These are phyloP conservation scores for Pseudogymnoascus sp. DNA, from an alignment of 2,329 filamentous ascomycete genomes.

Conservation along the genomic window DNA sequence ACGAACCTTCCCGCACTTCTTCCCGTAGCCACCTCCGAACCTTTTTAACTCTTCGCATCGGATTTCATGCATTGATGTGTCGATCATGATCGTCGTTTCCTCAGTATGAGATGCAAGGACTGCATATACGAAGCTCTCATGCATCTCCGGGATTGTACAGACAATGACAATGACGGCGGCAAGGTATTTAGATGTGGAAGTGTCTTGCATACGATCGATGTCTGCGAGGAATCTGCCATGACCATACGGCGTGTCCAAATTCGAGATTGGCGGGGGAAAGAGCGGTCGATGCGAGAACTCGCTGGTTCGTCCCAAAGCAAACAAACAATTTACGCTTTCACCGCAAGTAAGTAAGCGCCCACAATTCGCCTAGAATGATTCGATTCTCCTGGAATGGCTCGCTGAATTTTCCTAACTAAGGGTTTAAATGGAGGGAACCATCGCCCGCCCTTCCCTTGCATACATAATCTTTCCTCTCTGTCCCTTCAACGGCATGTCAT, in stretches of 20 bases:
- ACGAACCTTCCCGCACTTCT: background rate
- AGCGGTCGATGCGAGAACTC: background rate
- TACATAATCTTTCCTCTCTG: background rate
- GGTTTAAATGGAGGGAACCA: background rate
- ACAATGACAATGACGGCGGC: background rate
- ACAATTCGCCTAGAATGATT: background rate
- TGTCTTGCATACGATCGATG: background rate
- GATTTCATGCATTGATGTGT: background rate
- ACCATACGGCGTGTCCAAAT: background rate
- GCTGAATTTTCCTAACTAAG: background rate
- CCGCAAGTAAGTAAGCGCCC: background rate
- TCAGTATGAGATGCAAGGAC: background rate
- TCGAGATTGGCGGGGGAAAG: background rate
- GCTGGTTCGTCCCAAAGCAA: background rate
- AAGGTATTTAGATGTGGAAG: background rate
- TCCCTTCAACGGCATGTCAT: background rate
- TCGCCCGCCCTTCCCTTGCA: background rate
- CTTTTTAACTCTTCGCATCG: background rate
- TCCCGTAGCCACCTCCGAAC: constrained; percentile 2
- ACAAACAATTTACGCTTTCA: background rate
- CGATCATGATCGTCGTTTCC: background rate
- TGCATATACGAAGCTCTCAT: background rate
- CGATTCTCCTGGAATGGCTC: background rate
- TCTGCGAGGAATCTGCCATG: background rate
- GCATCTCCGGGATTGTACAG: background rate